A percentile compares a stretch with the other conserved stretches of the same genome.
These are phyloP conservation scores for Agaricales sp. DNA, from an alignment of 1,284 basidiomycete genomes.

Conservation along the genomic window DNA sequence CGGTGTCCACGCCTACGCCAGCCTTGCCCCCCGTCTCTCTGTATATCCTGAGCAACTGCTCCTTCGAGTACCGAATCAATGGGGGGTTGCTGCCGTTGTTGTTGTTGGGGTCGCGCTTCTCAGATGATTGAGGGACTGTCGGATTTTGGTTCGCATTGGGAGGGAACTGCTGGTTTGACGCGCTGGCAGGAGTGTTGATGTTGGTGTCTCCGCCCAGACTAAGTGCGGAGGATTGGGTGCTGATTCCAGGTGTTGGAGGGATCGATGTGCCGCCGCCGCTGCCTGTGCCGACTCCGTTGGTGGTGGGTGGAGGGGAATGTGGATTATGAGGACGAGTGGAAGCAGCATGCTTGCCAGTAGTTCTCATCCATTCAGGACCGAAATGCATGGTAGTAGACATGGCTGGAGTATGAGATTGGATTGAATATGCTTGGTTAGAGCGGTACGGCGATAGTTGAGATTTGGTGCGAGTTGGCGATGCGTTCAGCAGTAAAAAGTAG, in stretches of 20 bases:
- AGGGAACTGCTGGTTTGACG: too few relatives aligned
- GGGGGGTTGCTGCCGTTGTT: neutral
- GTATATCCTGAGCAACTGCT: conserved; percentile 78
- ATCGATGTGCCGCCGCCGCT: neutral
- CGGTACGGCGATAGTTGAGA: neutral
- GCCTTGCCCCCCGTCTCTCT: conserved; percentile 68
- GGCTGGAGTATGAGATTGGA: neutral
- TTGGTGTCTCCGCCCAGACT: too few relatives aligned
- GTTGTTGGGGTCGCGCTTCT: too few relatives aligned
- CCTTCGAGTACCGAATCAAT: conserved; percentile 67
- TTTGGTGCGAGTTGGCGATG: too few relatives aligned
- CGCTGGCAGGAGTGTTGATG: conserved; percentile 32
- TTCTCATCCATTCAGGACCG: conserved; percentile 85
- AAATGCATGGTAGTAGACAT: conserved; percentile 79
- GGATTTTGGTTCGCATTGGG: neutral
- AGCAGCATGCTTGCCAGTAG: conserved; percentile 28
- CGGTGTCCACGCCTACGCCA: conserved; percentile 75
- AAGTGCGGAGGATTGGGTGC: conserved; percentile 42
- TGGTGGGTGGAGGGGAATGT: neutral
- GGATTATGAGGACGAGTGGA: neutral
- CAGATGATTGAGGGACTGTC: neutral
- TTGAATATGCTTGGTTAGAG: neutral
- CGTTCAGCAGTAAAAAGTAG: neutral
- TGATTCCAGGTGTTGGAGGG: neutral
- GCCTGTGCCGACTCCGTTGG: too few relatives aligned